phyloP scores from a whole-genome alignment of 225 moss, liverwort and hornwort species.

The Takakia lepidozioides region DNA sequence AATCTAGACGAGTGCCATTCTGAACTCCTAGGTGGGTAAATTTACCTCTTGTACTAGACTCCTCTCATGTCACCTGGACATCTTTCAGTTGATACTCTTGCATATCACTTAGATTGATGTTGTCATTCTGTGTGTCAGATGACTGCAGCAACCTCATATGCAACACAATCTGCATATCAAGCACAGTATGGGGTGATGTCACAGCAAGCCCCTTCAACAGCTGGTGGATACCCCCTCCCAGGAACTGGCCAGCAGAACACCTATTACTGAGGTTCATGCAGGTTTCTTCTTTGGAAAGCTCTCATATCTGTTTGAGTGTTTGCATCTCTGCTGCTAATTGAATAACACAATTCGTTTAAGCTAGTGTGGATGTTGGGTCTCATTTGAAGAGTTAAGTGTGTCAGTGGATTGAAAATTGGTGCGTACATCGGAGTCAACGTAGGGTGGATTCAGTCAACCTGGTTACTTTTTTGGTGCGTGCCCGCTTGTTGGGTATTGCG shows the following conservation, averaged over 20 bases:
- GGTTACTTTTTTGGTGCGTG: too few species aligned
- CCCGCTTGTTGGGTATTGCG: too few species aligned
- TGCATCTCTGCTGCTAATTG: slow-evolving; percentile 12
- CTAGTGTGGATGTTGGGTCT: too few species aligned
- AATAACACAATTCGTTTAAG: too few species aligned
- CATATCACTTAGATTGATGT: slow-evolving; percentile 4
- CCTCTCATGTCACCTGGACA: too few species aligned
- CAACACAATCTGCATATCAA: slow-evolving; percentile 38
- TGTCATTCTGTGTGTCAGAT: background rate
- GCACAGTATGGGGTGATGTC: slow-evolving; percentile 45
- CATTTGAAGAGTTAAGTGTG: too few species aligned
- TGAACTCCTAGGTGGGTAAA: too few species aligned
- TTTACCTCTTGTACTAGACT: too few species aligned
- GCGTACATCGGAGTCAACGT: too few species aligned
- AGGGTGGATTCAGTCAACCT: too few species aligned
- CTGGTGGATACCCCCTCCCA: slow-evolving; percentile 43
- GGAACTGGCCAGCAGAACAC: slow-evolving; percentile 43
- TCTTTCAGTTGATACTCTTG: background rate
- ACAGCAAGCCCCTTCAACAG: slow-evolving; percentile 41
- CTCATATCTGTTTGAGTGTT: background rate
- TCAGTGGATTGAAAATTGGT: too few species aligned
- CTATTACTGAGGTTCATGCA: slow-evolving; percentile 43
- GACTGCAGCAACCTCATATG: slow-evolving; percentile 26
- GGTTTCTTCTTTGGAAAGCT: slow-evolving; percentile 8
- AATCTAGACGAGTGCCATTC: too few species aligned